phyloP scores from a whole-genome alignment of 495 filamentous ascomycete genomes.

The Aspergillus cavernicola region DNA sequence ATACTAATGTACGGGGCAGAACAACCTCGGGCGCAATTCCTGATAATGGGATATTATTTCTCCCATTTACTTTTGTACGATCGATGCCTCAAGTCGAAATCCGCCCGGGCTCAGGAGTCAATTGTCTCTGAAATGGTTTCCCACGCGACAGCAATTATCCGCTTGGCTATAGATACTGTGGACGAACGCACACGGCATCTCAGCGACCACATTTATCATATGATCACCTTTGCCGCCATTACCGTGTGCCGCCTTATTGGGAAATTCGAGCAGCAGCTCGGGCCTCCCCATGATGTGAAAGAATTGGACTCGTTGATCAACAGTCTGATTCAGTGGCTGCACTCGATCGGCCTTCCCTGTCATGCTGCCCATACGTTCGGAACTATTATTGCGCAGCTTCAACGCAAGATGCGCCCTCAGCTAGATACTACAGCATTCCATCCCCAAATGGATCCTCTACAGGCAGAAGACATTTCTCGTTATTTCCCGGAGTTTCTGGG shows the following conservation, averaged over 20 bases:
- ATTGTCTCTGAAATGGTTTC: conserved; percentile 41
- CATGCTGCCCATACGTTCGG: conserved; percentile 44
- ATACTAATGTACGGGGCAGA: conserved; percentile 19
- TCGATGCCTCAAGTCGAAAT: conserved; percentile 34
- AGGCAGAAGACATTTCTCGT: not conserved
- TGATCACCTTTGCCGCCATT: conserved; percentile 45
- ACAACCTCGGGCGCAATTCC: conserved; percentile 46
- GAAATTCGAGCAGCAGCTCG: conserved; percentile 33
- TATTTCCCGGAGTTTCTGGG: conserved; percentile 33
- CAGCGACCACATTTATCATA: conserved; percentile 48
- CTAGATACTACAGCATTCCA: not conserved
- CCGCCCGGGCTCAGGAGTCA: conserved; percentile 33
- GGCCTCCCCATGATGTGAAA: conserved; percentile 21
- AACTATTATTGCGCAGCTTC: conserved; percentile 26
- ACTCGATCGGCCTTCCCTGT: conserved; percentile 40
- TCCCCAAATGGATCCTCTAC: not conserved
- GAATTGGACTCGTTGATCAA: conserved; percentile 32
- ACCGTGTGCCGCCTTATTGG: conserved; percentile 37
- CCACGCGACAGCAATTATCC: conserved; percentile 37
- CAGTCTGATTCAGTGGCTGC: conserved; percentile 38
- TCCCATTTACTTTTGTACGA: conserved; percentile 42
- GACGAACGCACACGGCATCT: conserved; percentile 44
- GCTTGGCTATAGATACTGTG: conserved; percentile 44
- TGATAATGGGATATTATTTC: conserved; percentile 47
- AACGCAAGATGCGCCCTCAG: not conserved